Base-by-base conservation (phyloP, 441 rosid species). In the Hypseocharis bilobata region DNA sequence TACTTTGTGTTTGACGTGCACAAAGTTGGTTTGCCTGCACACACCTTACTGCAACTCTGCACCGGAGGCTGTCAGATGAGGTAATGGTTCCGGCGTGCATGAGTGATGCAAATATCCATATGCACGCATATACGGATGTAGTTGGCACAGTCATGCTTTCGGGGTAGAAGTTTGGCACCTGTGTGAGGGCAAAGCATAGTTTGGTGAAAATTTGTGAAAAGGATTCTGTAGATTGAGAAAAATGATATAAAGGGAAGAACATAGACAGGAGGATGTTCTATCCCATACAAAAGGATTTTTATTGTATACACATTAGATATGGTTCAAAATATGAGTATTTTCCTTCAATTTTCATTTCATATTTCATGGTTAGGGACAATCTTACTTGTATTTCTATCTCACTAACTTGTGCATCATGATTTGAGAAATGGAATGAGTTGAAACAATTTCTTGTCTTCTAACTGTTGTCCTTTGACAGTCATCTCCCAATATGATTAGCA, bases 1-100 rank as follows among this genome's bases (percentile, higher is more conserved):
- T 6, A 62, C 82, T 60, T 63, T 89, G 0, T 94, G 99, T 80
- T 78, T 94, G 40, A 86, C 82, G 10, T 88, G 84, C 77, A 91
- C 97, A 0, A 89, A 82, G 80, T 68, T 94, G 47, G 96, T 91
- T 60, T 94, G 99, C 80, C 82, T 91, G 86, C 95, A 89, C 79
- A 91, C 97, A 1, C 88, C 97, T 28, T 94, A 91, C 70, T 94
- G 99, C 80, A 89, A 91, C 70, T 91, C 99, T 30, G 97, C 96
- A 49, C 99, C 99, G 0, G 97, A 94, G 78, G 99, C 97, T 58
- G 96, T 94, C 29, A 84, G 88, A 78, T 93, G 76, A 81, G 20
- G 40, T 38, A 42, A 16, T 22, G 1, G 26, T 54, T 11, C 62
- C 14, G 4, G 0, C 63, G 14, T 32, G 5, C 30, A 36, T 6